Evolutionary conservation across 441 rosid species (phyloP).

Genomic region (Corymbia calophylla): DNA sequence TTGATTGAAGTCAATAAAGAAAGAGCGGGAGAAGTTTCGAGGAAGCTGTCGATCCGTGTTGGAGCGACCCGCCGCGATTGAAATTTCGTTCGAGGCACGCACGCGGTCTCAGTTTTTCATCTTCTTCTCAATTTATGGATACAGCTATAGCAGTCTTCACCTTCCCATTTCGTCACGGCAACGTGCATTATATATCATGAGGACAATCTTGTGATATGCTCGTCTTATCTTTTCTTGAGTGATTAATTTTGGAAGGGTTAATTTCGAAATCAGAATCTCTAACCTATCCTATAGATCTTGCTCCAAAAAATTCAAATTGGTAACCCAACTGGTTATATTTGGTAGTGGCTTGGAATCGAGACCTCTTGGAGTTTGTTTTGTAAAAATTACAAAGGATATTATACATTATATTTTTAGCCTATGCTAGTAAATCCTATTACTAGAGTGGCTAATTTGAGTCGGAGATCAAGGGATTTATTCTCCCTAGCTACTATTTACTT

Average conservation of each 20-base stretch:
- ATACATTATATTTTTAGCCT: background rate
- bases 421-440: background rate
- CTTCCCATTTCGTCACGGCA: background rate
- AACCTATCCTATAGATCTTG: accelerated
- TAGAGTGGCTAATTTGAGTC: background rate
- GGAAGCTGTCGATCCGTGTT: background rate
- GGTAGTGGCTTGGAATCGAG: accelerated
- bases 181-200: accelerated
- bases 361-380: accelerated
- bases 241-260: accelerated
- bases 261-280: accelerated
- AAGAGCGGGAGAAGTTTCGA: background rate
- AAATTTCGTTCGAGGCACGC: background rate
- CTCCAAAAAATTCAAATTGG: accelerated
- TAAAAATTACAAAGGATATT: accelerated
- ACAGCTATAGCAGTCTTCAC: background rate
- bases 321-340: background rate
- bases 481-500: background rate
- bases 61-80: background rate
- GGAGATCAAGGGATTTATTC: background rate
- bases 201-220: background rate
- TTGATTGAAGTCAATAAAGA: background rate
- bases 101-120: background rate
- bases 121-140: background rate
- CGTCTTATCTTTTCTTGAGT: too few relatives aligned